phyloP scores from a whole-genome alignment of 768 basidiomycete genomes.

The Collybia sordida region DNA sequence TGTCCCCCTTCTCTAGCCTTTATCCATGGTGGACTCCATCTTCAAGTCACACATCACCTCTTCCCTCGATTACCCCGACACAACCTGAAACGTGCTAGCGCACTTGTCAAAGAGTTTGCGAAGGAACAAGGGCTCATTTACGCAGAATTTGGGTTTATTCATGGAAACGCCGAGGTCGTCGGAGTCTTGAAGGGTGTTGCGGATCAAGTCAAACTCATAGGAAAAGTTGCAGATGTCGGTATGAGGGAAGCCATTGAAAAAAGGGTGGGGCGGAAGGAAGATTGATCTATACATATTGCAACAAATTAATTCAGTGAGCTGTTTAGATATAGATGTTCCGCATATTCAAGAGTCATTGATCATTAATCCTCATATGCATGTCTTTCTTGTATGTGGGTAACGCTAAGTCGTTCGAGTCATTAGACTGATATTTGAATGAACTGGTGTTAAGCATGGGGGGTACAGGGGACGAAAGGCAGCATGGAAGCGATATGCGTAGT shows the following conservation, averaged over 20 bases:
- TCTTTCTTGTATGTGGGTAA: not conserved
- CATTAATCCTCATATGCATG: constrained; percentile 36
- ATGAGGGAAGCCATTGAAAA: constrained; percentile 60
- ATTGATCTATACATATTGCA: constrained; percentile 1
- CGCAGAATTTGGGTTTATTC: constrained; percentile 87
- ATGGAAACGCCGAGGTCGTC: constrained; percentile 84
- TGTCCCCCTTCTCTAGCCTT: constrained; percentile 84
- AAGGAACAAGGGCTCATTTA: constrained; percentile 82
- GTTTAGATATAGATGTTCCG: not conserved
- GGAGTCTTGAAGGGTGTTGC: constrained; percentile 84
- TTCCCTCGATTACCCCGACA: constrained; percentile 96
- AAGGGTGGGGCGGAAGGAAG: constrained; percentile 25
- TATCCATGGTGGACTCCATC: constrained; percentile 95
- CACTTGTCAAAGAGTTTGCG: constrained; percentile 86
- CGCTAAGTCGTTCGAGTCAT: constrained; percentile 8
- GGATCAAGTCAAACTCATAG: constrained; percentile 80
- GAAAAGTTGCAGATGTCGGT: constrained; percentile 78
- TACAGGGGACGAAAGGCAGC: constrained; percentile 18
- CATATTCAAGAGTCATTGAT: constrained; percentile 2
- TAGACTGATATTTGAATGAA: constrained; percentile 33
- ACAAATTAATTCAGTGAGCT: not conserved
- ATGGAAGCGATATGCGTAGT: constrained; percentile 17
- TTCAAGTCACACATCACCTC: constrained; percentile 96
- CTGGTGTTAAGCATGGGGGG: constrained; percentile 22
- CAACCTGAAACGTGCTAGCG: constrained; percentile 81